Evolutionary conservation across 2,329 filamentous ascomycete species (phyloP), one percentile per base, ranked within the genome.

Genomic region (Pestalotiopsis sp.): DNA sequence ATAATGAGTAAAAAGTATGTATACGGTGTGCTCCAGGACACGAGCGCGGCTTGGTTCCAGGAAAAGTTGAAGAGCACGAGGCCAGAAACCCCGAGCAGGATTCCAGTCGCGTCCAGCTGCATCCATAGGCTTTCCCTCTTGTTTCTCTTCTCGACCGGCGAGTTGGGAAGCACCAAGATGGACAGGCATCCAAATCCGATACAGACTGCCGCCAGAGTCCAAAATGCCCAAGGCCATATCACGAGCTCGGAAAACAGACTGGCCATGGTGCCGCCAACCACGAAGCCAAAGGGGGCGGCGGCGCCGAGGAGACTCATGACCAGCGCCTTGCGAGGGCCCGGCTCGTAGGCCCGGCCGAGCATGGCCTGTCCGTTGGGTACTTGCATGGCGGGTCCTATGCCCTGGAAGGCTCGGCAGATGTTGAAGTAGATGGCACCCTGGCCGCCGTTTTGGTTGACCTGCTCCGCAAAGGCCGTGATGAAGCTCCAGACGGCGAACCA

Each of bases 11-110:
- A 74, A 6, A 82, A 76, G 68, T 84, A 84, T 41, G 87, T 81
- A 72, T 89, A 89, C 0, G 84, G 78, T n/a, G 80, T 77, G 13
- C 75, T 69, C 87, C 87, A 90, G 2, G 86, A 84, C 13, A 84
- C 83, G 2, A 86, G 78, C 0, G 85, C 83, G 3, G 84, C 87
- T 74, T 90, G 87, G 72, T 90, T 90, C 84, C 86, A 87, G 2
- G 87, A 85, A 67, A 90, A 84, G 72, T 89, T 90, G 76, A 90
- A 80, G 7, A 90, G 77, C 1, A 88, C 79, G 66, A 90, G 79
- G 2, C 83, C 86, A 0, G 81, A 79, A 41, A 90, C 82, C 3
- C 87, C 88, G 3, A 78, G 74, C 23, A 78, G 63, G 25, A 77
- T 75, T 64, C 78, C 78, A 20, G 74, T 65, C n/a, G 74, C 59